phyloP scores from a whole-genome alignment of 768 basidiomycete genomes.

The Udeniomyces megalosporus region DNA sequence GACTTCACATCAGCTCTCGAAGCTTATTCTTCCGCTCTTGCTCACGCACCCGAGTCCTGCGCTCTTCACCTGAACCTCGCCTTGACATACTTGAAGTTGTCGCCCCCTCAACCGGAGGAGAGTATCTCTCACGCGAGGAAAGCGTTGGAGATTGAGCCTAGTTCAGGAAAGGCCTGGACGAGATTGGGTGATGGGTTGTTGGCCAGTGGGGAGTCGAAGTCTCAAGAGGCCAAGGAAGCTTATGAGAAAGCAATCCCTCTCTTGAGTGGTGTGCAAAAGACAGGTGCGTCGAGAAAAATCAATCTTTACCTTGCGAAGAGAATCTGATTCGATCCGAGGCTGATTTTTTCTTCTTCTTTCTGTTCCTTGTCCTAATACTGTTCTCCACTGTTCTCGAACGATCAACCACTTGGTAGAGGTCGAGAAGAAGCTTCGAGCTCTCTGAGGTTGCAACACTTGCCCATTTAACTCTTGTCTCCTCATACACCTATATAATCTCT shows the following conservation, averaged over 20 bases:
- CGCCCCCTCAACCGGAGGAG: not conserved
- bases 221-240: not conserved
- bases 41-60: slow-evolving; percentile 73
- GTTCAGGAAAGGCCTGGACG: slow-evolving; percentile 7
- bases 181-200: slow-evolving; percentile 10
- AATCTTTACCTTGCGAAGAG: not conserved
- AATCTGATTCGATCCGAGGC: not conserved
- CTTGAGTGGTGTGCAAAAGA: slow-evolving; percentile 26
- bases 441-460: too few relatives aligned
- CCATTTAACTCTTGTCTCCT: too few relatives aligned
- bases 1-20: too few relatives aligned
- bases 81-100: not conserved
- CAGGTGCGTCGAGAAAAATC: not conserved
- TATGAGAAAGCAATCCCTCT: slow-evolving; percentile 26
- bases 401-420: too few relatives aligned
- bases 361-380: too few relatives aligned
- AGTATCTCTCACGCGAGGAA: not conserved
- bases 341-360: too few relatives aligned
- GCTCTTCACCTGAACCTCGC: not conserved
- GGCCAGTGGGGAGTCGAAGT: not conserved
- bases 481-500: too few relatives aligned
- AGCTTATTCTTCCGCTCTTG: slow-evolving; percentile 46
- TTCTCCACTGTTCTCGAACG: too few relatives aligned
- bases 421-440: too few relatives aligned
- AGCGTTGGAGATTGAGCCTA: not conserved